Conservation (phyloP, 225 moss, liverwort and hornwort genomes). For the Bryoerythrophyllum caledonicum region DNA sequence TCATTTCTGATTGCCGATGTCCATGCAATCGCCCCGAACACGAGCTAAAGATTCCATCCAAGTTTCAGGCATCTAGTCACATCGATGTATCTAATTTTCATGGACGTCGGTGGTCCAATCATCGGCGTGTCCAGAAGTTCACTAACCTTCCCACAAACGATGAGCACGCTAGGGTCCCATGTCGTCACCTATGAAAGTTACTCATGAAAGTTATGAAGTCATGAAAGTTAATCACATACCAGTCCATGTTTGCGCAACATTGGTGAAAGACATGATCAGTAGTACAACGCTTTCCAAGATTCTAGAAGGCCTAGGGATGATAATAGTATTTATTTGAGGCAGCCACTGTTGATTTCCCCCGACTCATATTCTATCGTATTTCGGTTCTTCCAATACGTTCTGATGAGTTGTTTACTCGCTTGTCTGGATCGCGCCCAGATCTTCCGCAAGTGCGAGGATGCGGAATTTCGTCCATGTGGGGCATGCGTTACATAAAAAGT, state of each 20-base stretch:
- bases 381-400: too few species aligned
- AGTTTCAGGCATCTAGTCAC: not conserved
- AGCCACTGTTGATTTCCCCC: not conserved
- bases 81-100: not conserved
- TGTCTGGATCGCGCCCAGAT: conserved; percentile 15
- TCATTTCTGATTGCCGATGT: not conserved
- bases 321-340: not conserved
- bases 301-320: too few species aligned
- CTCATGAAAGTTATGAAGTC: too few species aligned
- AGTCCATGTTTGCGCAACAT: too few species aligned
- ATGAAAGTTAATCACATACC: not conserved
- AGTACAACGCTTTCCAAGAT: not conserved
- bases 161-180: not conserved
- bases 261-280: not conserved
- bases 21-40: too few species aligned
- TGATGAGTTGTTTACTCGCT: not conserved
- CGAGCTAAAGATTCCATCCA: too few species aligned
- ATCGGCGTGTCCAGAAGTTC: not conserved
- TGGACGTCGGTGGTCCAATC: conserved; percentile 17
- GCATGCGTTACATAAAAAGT: conserved; percentile 1
- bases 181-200: not conserved
- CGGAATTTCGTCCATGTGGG: conserved; percentile 28
- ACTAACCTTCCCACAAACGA: not conserved
- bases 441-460: conserved; percentile 16
- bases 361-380: not conserved